Evolutionary conservation across 2,329 filamentous ascomycete genomes (phyloP).

Genomic region (Alternaria brassicae): DNA sequence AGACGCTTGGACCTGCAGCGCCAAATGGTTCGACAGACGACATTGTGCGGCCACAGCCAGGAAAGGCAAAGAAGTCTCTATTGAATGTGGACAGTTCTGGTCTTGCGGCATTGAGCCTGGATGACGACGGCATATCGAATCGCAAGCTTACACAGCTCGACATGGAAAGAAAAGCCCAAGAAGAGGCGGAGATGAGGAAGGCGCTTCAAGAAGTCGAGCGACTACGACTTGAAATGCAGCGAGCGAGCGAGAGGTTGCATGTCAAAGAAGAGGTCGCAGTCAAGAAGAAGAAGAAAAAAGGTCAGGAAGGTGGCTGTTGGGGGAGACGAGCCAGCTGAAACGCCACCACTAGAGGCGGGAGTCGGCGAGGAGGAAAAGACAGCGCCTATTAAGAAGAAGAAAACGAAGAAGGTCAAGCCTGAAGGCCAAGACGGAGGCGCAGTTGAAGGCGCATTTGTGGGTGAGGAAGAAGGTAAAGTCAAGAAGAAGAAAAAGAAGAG

Average conservation of each 20-base stretch:
- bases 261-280: slow-evolving; percentile 72
- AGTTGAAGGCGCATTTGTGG: slow-evolving; percentile 24
- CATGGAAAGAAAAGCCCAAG: slow-evolving; percentile 71
- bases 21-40: slow-evolving; percentile 38
- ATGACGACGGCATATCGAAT: slow-evolving; percentile 45
- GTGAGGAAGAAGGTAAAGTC: slow-evolving; percentile 44
- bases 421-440: slow-evolving; percentile 24
- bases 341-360: slow-evolving; percentile 33
- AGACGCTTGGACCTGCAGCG: slow-evolving; percentile 54
- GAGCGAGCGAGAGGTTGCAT: slow-evolving; percentile 76
- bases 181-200: slow-evolving; percentile 86
- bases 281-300: slow-evolving; percentile 64
- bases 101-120: slow-evolving; percentile 74
- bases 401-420: slow-evolving; percentile 53
- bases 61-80: slow-evolving; percentile 66
- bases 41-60: slow-evolving; percentile 35
- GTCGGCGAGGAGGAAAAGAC: slow-evolving; percentile 20
- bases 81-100: slow-evolving; percentile 88
- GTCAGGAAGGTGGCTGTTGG: slow-evolving; percentile 55
- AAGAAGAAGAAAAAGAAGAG: slow-evolving; percentile 55
- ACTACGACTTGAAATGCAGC: slow-evolving; percentile 86
- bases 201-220: slow-evolving; percentile 90
- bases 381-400: slow-evolving; percentile 46
- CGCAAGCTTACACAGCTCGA: slow-evolving; percentile 56
- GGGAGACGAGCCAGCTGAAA: slow-evolving; percentile 63